Percentiles rank a stretch among this genome's conserved stretches.
These are phyloP conservation scores for Pouteria campechiana DNA, from an alignment of 179 eudicot genomes.

Conservation along the genomic window DNA sequence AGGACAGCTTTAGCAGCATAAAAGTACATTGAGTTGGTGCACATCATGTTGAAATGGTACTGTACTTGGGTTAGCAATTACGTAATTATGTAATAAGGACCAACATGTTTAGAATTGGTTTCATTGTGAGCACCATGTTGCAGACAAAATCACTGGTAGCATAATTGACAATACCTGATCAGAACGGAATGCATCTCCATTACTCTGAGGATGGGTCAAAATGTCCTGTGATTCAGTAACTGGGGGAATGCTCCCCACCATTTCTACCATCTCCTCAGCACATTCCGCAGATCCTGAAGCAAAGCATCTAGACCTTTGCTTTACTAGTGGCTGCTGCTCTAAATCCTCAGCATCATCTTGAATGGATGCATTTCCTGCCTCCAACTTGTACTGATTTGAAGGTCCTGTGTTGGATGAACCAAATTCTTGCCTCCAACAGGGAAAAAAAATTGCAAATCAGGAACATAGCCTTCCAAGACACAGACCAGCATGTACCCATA, in stretches of 20 bases:
- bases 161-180: slow-evolving; percentile 59
- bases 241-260: slow-evolving; percentile 30
- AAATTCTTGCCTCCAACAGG: slow-evolving; percentile 13
- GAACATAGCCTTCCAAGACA: not conserved
- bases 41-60: too few relatives aligned
- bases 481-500: not conserved
- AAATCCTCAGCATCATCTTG: slow-evolving; percentile 61
- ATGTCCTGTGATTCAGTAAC: slow-evolving; percentile 13
- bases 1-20: too few relatives aligned
- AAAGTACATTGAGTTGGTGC: too few relatives aligned
- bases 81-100: too few relatives aligned
- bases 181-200: slow-evolving; percentile 32
- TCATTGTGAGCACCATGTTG: too few relatives aligned
- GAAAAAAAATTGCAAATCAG: not conserved
- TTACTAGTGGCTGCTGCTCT: slow-evolving; percentile 66
- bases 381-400: slow-evolving; percentile 34
- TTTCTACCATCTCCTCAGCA: slow-evolving; percentile 28
- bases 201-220: slow-evolving; percentile 2
- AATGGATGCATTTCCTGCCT: slow-evolving; percentile 54
- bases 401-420: slow-evolving; percentile 6
- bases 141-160: too few relatives aligned
- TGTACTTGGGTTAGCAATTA: too few relatives aligned
- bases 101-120: too few relatives aligned
- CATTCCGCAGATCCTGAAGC: slow-evolving; percentile 30
- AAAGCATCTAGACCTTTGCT: slow-evolving; percentile 51